Base-by-base conservation (phyloP, 1,139 yeast genomes). In the Saccharomyces hybrid region DNA sequence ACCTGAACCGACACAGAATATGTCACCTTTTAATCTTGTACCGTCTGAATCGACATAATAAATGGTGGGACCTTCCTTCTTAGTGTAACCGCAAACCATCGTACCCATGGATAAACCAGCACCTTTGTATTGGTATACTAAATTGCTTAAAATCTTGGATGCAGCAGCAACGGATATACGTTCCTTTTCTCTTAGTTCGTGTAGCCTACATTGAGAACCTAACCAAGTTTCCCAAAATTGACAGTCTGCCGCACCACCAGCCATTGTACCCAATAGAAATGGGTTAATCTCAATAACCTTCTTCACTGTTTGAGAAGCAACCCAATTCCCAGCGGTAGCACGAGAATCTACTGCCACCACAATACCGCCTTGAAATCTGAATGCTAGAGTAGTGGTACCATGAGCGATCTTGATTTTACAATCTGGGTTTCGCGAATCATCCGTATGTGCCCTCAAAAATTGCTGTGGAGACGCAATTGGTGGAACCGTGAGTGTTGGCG, bases 241-340 rank as follows among this genome's bases (percentile, higher is more conserved):
- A 78, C 99, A 93, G 74, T 93, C 99, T 28, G 99, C 99, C 52
- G 99, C 99, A 76, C 98, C 98, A 74, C 99, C 99, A 41, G 99
- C 99, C 97, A 93, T 85, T 32, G 99, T 93, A 61, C 99, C 99
- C 65, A 93, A 79, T 62, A 93, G 75, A 68, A 88, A 87, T 52
- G 98, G 97, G 72, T 95, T 95, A 74, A 93, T 93, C 71, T 93
- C 93, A 69, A 93, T 91, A 53, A 93, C 99, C 73, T 93, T 93
- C 74, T 93, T 91, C 61, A 93, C 99, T 1, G 97, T 90, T 72
- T 91, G 98, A 27, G 98, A 90, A 14, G 98, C 99, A 65, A 95
- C 86, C 97, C 97, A 93, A 67, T 87, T 85, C 53, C 99, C 99
- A 11, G 95, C 96, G n/a, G 98, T 88, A 57, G 99, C 98, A 73